Evolutionary conservation across 1,284 basidiomycete species (phyloP).

Genomic region (Pseudozyma pruni): DNA sequence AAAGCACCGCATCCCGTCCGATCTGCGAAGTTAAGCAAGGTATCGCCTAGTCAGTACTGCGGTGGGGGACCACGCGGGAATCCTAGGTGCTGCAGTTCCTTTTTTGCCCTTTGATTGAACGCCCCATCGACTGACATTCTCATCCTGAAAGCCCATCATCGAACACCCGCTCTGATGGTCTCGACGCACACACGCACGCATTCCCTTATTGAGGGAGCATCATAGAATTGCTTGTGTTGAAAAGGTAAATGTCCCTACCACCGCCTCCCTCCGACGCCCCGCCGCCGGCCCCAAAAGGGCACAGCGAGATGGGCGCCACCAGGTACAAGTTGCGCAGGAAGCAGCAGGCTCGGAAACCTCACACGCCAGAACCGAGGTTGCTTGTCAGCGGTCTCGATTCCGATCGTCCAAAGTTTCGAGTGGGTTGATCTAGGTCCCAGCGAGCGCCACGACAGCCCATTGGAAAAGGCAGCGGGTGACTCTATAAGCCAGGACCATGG

Average conservation of each 20-base stretch:
- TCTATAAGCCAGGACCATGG: constrained; percentile 56
- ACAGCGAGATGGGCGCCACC: constrained; percentile 50
- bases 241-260: constrained; percentile 48
- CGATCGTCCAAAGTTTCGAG: constrained; percentile 5
- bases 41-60: constrained; percentile 84
- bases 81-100: constrained; percentile 81
- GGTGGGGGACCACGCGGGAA: constrained; percentile 85
- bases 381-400: constrained; percentile 43
- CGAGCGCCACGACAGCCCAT: constrained; percentile 52
- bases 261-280: constrained; percentile 56
- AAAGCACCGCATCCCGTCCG: constrained; percentile 83
- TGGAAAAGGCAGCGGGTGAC: constrained; percentile 55
- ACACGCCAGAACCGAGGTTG: constrained; percentile 13
- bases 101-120: constrained; percentile 1
- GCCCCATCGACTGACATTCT: too few species aligned
- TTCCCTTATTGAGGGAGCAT: too few species aligned
- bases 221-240: too few species aligned
- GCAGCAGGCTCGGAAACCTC: constrained; percentile 31
- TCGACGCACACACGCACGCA: too few species aligned
- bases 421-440: constrained; percentile 53
- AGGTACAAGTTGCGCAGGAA: constrained; percentile 57
- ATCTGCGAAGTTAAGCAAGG: constrained; percentile 83
- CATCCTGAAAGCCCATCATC: too few species aligned
- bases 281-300: constrained; percentile 26
- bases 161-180: too few species aligned